Evolutionary conservation across 352 stramenopile species (phyloP), one percentile per base, ranked within the genome.

Genomic region (Thalassiosira mediterranea): DNA sequence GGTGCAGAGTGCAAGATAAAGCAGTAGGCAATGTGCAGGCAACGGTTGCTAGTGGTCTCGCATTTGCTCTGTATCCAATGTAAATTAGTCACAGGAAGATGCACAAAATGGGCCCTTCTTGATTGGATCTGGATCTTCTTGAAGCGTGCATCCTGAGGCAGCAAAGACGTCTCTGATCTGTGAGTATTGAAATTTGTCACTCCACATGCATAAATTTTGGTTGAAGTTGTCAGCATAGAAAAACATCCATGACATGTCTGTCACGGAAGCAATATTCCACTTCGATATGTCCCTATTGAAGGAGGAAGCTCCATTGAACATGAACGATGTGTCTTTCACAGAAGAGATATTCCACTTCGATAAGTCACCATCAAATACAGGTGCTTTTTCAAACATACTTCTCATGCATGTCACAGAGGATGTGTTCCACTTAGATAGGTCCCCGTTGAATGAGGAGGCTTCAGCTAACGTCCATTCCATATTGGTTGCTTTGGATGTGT

Each of bases 261-360:
- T 32, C 3, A 34, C 48, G 11, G 19, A 37, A 8, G 19, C 17
- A 49, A 19, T 49, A 11, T 72, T 31, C 70, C 70, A 79, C 0
- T 4, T 42, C 2, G 10, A 49, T 7, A 72, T 32, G 19, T 60
- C 34, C 37, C 60, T 29, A 29, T 67, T 74, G 42, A 74, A 74
- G 0, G 52, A 38, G 10, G 42, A 4, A 13, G 64, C 64, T 17
- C 25, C 26, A 32, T 3, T 4, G 34, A 74, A 78, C 59, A 66
- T 67, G 19, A 17, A 11, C 17, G 19, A 3, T 26, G 62, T 65
- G 19, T 65, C 48, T 13, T 25, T 71, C 2, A 71, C 61, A 17
- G 17, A n/a, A n/a, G n/a, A n/a, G n/a, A n/a, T n/a, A n/a, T n/a
- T n/a, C n/a, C n/a, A n/a, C n/a, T n/a, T n/a, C n/a, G n/a, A n/a